These are phyloP conservation scores for Umbelopsis sp. DNA, from an alignment of 192 early-diverging fungal genomes.

Conservation along the genomic window DNA sequence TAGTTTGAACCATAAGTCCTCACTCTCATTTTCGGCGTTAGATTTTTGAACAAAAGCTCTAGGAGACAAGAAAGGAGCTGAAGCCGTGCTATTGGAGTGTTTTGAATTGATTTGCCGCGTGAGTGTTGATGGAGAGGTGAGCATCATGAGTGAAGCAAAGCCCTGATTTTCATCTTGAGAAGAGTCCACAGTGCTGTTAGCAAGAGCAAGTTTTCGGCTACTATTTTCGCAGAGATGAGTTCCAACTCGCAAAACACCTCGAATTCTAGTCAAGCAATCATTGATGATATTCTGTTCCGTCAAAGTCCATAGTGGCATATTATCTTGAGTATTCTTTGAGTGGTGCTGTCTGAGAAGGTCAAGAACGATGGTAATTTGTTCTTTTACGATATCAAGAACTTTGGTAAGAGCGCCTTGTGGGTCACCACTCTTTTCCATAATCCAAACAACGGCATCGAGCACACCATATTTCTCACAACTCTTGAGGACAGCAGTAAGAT, in stretches of 20 bases:
- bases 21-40: conserved; percentile 38
- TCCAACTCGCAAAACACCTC: conserved; percentile 58
- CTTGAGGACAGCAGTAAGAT: conserved; percentile 33
- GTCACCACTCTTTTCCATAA: conserved; percentile 59
- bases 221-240: conserved; percentile 59
- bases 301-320: conserved; percentile 40
- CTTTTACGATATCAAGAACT: conserved; percentile 55
- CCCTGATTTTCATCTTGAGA: conserved; percentile 6
- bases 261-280: conserved; percentile 50
- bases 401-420: conserved; percentile 54
- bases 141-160: conserved; percentile 2
- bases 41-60: background rate
- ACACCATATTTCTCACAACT: conserved; percentile 52
- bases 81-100: conserved; percentile 18
- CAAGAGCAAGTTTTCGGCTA: conserved; percentile 30
- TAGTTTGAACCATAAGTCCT: conserved; percentile 57
- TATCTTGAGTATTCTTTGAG: background rate
- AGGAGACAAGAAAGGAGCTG: background rate
- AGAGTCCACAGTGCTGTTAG: conserved; percentile 27
- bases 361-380: conserved; percentile 45
- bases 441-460: conserved; percentile 62
- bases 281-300: conserved; percentile 50
- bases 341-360: conserved; percentile 37
- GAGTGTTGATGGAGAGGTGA: conserved; percentile 1
- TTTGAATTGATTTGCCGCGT: background rate